These are phyloP conservation scores for Exophiala sp. DNA, from an alignment of 2,329 filamentous ascomycete species.

Conservation along the genomic window DNA sequence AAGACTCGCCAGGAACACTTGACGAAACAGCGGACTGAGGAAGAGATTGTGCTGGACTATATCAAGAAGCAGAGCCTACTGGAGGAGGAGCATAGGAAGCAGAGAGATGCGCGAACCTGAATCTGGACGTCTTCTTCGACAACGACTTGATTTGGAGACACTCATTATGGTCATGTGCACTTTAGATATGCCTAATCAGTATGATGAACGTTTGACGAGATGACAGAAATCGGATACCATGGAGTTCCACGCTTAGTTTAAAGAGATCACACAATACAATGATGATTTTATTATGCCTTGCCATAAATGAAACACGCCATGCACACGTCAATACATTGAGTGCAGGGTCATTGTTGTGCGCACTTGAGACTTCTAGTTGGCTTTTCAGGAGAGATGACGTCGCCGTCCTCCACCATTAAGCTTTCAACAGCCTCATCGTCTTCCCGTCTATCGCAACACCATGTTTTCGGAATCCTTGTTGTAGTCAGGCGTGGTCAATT, in stretches of 20 bases:
- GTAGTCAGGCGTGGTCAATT: constrained; percentile 24
- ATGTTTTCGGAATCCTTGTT: constrained; percentile 18
- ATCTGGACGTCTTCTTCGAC: too few relatives aligned
- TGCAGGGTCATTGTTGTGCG: background rate
- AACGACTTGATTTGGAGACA: background rate
- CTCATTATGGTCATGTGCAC: too few relatives aligned
- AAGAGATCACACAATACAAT: too few relatives aligned
- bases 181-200: too few relatives aligned
- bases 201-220: too few relatives aligned
- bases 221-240: too few relatives aligned
- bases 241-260: too few relatives aligned
- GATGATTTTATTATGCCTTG: too few relatives aligned
- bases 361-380: background rate
- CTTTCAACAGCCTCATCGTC: background rate
- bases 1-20: constrained; percentile 39
- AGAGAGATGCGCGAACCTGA: constrained; percentile 4
- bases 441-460: background rate
- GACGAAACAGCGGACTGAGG: constrained; percentile 52
- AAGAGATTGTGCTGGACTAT: constrained; percentile 72
- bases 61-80: constrained; percentile 71
- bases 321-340: background rate
- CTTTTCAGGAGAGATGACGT: background rate
- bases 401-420: background rate
- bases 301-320: too few relatives aligned
- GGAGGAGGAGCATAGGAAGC: constrained; percentile 56